A percentile compares a stretch with the other conserved stretches of the same genome.
Conservation (phyloP, 2,329 filamentous ascomycete genomes). For the Lachnellula arida region DNA sequence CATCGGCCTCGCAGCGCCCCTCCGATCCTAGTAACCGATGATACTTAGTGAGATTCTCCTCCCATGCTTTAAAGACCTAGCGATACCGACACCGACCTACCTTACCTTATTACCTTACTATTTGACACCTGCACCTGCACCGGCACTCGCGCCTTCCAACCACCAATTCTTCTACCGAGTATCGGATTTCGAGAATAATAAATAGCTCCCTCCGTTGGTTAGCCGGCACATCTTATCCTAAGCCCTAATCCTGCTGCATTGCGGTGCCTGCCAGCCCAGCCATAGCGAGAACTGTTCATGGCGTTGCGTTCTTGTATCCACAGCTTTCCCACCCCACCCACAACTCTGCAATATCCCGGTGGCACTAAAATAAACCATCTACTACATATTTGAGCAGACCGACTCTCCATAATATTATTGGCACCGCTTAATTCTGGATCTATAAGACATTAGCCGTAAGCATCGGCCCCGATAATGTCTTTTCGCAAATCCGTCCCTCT, state of each 20-base stretch:
- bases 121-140: neutral
- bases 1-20: neutral
- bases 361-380: conserved; percentile 1
- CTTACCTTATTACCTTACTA: no score
- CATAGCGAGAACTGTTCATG: conserved; percentile 8
- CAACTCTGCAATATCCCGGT: conserved; percentile 3
- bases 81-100: no score
- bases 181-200: conserved; percentile 2
- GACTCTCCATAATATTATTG: neutral
- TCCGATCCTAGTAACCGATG: conserved; percentile 4
- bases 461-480: conserved; percentile 15
- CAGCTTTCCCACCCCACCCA: conserved; percentile 14
- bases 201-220: conserved; percentile 16
- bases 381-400: neutral
- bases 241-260: neutral
- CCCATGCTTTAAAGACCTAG: neutral
- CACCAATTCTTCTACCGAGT: neutral
- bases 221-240: neutral
- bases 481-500: conserved; percentile 28
- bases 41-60: neutral
- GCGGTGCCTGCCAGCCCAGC: neutral
- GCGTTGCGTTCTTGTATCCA: conserved; percentile 11
- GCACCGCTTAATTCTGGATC: neutral
- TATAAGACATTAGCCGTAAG: neutral
- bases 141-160: neutral